Percentiles rank a stretch among this genome's conserved stretches.
Evolutionary conservation across 2,329 filamentous ascomycete species (phyloP).

Genomic region (Colletotrichum cereale): DNA sequence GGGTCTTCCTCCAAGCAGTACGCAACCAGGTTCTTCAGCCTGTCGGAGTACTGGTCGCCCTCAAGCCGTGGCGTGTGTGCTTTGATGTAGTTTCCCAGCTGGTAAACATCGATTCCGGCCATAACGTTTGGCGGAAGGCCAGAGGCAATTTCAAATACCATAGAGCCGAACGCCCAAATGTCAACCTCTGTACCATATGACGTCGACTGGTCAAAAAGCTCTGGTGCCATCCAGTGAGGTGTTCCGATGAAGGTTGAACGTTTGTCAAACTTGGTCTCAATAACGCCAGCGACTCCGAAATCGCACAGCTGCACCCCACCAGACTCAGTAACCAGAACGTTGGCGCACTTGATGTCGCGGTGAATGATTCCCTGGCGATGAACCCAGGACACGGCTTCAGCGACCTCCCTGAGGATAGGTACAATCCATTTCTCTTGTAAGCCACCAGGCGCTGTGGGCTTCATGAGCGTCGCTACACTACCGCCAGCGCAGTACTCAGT

Average conservation of each 20-base stretch:
- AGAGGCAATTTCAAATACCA: constrained; percentile 84
- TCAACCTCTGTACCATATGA: constrained; percentile 81
- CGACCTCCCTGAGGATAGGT: constrained; percentile 74
- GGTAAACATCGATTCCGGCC: constrained; percentile 61
- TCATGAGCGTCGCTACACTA: constrained; percentile 81
- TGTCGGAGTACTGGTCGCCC: constrained; percentile 77
- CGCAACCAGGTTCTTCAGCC: constrained; percentile 77
- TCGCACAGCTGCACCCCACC: constrained; percentile 86
- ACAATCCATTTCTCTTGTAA: constrained; percentile 79
- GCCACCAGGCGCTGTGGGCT: constrained; percentile 73
- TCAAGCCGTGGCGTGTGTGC: constrained; percentile 76
- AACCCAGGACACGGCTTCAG: constrained; percentile 76
- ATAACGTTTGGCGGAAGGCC: constrained; percentile 79
- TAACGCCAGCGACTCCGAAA: constrained; percentile 84
- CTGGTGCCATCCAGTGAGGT: constrained; percentile 88
- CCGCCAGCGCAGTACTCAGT: constrained; percentile 89
- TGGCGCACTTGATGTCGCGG: constrained; percentile 81
- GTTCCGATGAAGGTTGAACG: constrained; percentile 86
- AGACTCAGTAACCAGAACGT: constrained; percentile 82
- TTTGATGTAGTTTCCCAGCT: constrained; percentile 68
- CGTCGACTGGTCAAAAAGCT: constrained; percentile 74
- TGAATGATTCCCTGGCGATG: constrained; percentile 78
- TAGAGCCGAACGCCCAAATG: constrained; percentile 88
- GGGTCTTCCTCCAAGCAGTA: constrained; percentile 80
- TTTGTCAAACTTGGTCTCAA: constrained; percentile 82